Conservation (phyloP, 305 asterid genomes). For the Rubia balearica region DNA sequence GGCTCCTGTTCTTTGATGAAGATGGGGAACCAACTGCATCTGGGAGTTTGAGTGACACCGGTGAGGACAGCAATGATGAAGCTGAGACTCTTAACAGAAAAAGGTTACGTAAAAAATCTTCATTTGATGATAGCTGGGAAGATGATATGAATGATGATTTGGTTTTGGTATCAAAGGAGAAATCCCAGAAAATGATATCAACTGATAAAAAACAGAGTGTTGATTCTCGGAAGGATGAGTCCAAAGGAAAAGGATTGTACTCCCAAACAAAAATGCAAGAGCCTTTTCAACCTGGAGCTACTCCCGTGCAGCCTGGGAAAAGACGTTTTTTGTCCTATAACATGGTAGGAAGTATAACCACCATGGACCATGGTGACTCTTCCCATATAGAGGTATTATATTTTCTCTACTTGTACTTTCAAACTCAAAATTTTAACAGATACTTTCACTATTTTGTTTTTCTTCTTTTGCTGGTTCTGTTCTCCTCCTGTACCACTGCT, state of each 20-base stretch:
- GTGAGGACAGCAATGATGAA: constrained; percentile 66
- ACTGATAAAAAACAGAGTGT: constrained; percentile 36
- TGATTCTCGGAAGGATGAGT: constrained; percentile 34
- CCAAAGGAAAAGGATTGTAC: constrained; percentile 31
- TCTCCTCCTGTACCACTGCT: too few relatives aligned
- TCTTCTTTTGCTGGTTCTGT: background rate
- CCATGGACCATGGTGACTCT: constrained; percentile 88
- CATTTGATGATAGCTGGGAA: constrained; percentile 53
- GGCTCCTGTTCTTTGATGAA: constrained; percentile 65
- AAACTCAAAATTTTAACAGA: background rate
- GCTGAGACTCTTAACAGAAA: constrained; percentile 59
- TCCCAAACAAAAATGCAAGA: constrained; percentile 64
- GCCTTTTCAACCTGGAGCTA: constrained; percentile 87
- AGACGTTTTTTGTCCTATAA: constrained; percentile 84
- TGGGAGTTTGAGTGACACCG: constrained; percentile 68
- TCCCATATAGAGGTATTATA: constrained; percentile 84
- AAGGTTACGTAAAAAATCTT: constrained; percentile 51
- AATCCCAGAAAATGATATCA: constrained; percentile 50
- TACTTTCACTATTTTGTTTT: background rate
- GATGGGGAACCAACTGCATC: constrained; percentile 59
- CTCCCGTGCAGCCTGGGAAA: constrained; percentile 82
- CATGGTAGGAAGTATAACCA: constrained; percentile 89
- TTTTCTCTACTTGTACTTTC: background rate
- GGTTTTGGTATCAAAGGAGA: constrained; percentile 46
- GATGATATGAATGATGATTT: constrained; percentile 46